Conservation (phyloP, 495 filamentous ascomycete genomes). For the Amphirosellinia nigrospora region DNA sequence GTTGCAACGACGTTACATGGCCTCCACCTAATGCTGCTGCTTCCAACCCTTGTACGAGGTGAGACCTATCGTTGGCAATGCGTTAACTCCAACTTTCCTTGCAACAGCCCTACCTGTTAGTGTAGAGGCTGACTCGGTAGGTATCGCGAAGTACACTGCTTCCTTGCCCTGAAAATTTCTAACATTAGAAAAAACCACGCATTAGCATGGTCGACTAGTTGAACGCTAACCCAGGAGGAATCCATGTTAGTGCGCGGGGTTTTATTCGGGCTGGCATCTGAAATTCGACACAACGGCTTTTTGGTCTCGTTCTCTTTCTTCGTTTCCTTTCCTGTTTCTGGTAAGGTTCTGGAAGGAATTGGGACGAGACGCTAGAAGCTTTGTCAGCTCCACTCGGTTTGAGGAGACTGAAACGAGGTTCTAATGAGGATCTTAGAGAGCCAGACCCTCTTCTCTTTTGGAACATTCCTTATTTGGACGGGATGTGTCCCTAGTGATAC, state of each 20-base stretch:
- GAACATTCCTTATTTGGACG: too few species aligned
- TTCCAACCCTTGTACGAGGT: neutral
- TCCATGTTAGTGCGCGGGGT: constrained; percentile 10
- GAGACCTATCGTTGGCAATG: neutral
- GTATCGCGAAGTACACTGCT: constrained; percentile 5
- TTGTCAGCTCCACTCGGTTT: constrained; percentile 8
- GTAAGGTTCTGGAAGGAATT: constrained; percentile 24
- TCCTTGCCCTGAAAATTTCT: constrained; percentile 10
- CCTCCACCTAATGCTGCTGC: neutral
- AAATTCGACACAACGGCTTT: neutral
- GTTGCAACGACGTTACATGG: neutral
- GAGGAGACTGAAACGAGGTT: constrained; percentile 20
- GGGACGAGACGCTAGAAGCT: constrained; percentile 3
- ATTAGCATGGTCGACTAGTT: constrained; percentile 7
- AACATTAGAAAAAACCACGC: constrained; percentile 29
- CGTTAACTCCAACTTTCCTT: neutral
- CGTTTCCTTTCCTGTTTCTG: neutral
- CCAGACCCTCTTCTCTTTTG: constrained; percentile 18
- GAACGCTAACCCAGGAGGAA: constrained; percentile 2
- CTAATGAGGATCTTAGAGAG: constrained; percentile 15
- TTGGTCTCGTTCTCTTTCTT: neutral
- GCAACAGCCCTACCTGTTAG: constrained; percentile 7
- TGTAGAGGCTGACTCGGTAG: neutral
- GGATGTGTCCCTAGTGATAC: constrained; percentile 13
- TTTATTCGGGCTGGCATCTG: constrained; percentile 3